Conservation (phyloP, 208 protist species). For the Crithidia expoeki region DNA sequence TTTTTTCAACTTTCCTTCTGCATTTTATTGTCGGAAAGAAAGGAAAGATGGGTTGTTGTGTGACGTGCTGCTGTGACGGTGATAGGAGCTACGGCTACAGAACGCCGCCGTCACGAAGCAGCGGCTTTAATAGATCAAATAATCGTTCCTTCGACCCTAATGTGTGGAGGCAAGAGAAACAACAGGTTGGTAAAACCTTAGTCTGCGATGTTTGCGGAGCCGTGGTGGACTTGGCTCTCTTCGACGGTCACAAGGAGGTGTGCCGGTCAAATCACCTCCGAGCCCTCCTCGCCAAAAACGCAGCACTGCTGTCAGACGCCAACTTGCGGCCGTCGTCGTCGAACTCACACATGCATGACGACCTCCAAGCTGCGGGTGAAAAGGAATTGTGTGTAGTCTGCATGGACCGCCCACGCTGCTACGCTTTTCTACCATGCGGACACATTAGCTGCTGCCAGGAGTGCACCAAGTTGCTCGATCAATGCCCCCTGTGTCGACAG, state of each 20-base stretch:
- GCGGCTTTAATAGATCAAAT: slow-evolving; percentile 1
- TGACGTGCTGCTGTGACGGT: slow-evolving; percentile 35
- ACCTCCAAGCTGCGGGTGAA: slow-evolving; percentile 24
- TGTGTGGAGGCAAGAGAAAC: background rate
- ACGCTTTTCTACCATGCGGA: slow-evolving; percentile 89
- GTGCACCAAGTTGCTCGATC: slow-evolving; percentile 60
- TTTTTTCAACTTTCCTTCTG: background rate
- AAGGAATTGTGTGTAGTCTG: slow-evolving; percentile 84
- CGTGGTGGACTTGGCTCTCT: slow-evolving; percentile 45
- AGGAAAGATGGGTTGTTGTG: slow-evolving; percentile 16
- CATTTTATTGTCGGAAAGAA: background rate
- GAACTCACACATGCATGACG: slow-evolving; percentile 14
- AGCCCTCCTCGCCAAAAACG: slow-evolving; percentile 22
- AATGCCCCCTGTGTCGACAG: slow-evolving; percentile 81
- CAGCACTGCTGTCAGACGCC: slow-evolving; percentile 24
- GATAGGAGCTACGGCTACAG: background rate
- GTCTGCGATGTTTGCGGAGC: slow-evolving; percentile 57
- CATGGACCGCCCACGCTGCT: slow-evolving; percentile 50
- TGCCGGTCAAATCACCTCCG: slow-evolving; percentile 53
- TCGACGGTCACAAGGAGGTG: slow-evolving; percentile 64
- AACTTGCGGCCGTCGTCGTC: slow-evolving; percentile 25
- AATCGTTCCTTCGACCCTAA: slow-evolving; percentile 12
- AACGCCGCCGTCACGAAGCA: slow-evolving; percentile 4
- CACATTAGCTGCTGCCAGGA: slow-evolving; percentile 75
- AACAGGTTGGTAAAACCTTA: background rate